Evolutionary conservation across 1,284 basidiomycete species (phyloP), one percentile per base, ranked within the genome.

Genomic region (Hypsizygus ulmarius): DNA sequence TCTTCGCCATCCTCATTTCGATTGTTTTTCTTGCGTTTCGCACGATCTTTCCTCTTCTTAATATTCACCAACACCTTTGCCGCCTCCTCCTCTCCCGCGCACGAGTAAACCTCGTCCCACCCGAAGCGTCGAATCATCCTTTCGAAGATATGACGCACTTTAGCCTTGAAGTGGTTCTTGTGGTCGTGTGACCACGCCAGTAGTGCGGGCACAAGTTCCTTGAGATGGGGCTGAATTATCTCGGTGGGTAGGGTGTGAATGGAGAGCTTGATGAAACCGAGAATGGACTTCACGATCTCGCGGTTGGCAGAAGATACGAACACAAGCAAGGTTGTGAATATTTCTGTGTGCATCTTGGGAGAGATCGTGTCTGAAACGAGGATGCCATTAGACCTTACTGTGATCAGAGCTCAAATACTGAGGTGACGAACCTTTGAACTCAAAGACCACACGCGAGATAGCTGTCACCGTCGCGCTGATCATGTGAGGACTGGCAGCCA

Each of bases 111-210:
- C 15, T 86, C 85, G 42, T 95, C 85, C 75, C 84, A 97, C 0
- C 87, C 89, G 62, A 97, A 97, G 53, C 94, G 81, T 52, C 96
- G 78, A 54, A 99, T 79, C 79, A 99, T 85, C 39, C 97, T 83
- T 74, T 99, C 97, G 59, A 99, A 93, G 51, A 99, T 94, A 68
- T 98, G 95, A 38, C 93, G 82, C 10, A 97, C 92, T 72, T 97
- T 98, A 47, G 81, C 78, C 68, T 99, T 99, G 82, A 99, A 99
- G 67, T 98, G 96, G 64, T 99, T 97, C 67, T 96, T 96, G 73
- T 99, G 95, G 65, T 97, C 94, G 62, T 96, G 91, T 5, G 92
- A 92, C 93, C 96, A 97, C 47, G 77, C 78, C 18, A 99, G 75
- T 12, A 99, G 77, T 0, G 87, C 89, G 0, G 93, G 90, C 0